These are phyloP conservation scores for Camellia oleifera DNA, from an alignment of 179 eudicot species.

Conservation along the genomic window DNA sequence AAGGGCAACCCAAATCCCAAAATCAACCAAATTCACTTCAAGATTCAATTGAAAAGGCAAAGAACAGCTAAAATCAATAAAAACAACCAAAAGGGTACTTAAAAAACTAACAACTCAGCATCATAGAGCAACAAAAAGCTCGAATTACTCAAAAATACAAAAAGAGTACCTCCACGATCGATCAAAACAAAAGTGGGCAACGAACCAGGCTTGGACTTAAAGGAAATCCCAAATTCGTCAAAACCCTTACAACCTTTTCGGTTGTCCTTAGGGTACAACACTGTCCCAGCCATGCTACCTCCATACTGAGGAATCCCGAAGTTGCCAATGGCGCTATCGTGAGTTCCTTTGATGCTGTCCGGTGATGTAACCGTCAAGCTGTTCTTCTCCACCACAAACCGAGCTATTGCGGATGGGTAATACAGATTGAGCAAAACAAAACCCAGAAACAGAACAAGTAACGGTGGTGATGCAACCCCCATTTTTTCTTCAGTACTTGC, in stretches of 20 bases:
- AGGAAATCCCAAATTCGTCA: constrained; percentile 53
- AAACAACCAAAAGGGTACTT: background rate
- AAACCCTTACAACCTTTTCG: constrained; percentile 66
- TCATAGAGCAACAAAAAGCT: background rate
- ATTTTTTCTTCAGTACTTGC: background rate
- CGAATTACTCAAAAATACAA: background rate
- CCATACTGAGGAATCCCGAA: constrained; percentile 97
- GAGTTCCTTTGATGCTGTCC: constrained; percentile 66
- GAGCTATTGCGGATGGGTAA: constrained; percentile 25
- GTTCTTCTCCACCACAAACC: constrained; percentile 89
- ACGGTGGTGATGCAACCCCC: constrained; percentile 10
- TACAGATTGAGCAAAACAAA: constrained; percentile 32
- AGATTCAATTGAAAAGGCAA: background rate
- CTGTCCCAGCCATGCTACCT: constrained; percentile 89
- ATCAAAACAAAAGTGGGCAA: constrained; percentile 75
- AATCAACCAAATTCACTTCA: background rate
- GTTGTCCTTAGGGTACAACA: constrained; percentile 75
- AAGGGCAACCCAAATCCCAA: background rate
- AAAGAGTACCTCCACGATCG: constrained; percentile 77
- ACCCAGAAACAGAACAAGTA: constrained; percentile 39
- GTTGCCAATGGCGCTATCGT: constrained; percentile 86
- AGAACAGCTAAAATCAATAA: background rate
- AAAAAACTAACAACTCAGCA: background rate
- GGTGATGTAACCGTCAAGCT: constrained; percentile 78
- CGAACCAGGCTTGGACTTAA: constrained; percentile 72